These are phyloP conservation scores for Suillus subalutaceus DNA, from an alignment of 768 basidiomycete species.

Conservation along the genomic window DNA sequence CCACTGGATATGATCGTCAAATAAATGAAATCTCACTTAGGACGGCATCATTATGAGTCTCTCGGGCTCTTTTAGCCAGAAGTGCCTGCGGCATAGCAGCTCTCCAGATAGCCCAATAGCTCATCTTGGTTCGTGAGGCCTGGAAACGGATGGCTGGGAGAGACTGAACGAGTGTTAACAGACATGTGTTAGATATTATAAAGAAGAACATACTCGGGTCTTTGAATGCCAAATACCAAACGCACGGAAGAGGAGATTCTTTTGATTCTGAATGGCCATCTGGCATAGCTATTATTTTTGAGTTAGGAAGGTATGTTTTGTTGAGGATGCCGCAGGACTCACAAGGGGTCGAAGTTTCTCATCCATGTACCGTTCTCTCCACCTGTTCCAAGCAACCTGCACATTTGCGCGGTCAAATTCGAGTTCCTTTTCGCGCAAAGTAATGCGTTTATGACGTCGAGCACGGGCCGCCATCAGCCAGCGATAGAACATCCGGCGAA, in stretches of 20 bases:
- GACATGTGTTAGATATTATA: neutral
- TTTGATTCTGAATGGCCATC: slow-evolving; percentile 59
- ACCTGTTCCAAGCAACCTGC: slow-evolving; percentile 72
- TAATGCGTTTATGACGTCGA: slow-evolving; percentile 60
- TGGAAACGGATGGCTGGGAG: slow-evolving; percentile 81
- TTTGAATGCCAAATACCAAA: slow-evolving; percentile 77
- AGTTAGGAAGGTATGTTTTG: slow-evolving; percentile 4
- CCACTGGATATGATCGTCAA: slow-evolving; percentile 15
- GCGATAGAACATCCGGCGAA: slow-evolving; percentile 67
- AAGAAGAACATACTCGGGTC: slow-evolving; percentile 55
- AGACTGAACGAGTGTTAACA: slow-evolving; percentile 47
- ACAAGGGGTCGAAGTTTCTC: slow-evolving; percentile 69
- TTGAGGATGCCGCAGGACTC: slow-evolving; percentile 21
- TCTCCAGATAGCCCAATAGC: slow-evolving; percentile 68
- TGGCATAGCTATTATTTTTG: slow-evolving; percentile 37
- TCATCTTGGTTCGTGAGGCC: slow-evolving; percentile 59
- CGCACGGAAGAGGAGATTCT: slow-evolving; percentile 62
- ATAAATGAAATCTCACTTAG: slow-evolving; percentile 51
- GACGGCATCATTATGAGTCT: slow-evolving; percentile 53
- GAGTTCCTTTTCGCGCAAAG: slow-evolving; percentile 62
- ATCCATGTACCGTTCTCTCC: slow-evolving; percentile 73
- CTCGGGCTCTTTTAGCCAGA: slow-evolving; percentile 66
- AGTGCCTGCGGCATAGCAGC: slow-evolving; percentile 71
- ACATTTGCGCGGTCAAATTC: slow-evolving; percentile 57
- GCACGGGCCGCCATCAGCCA: slow-evolving; percentile 68